These are phyloP conservation scores for Camptophora hylomeconis DNA, from an alignment of 2,329 filamentous ascomycete genomes.

Conservation along the genomic window DNA sequence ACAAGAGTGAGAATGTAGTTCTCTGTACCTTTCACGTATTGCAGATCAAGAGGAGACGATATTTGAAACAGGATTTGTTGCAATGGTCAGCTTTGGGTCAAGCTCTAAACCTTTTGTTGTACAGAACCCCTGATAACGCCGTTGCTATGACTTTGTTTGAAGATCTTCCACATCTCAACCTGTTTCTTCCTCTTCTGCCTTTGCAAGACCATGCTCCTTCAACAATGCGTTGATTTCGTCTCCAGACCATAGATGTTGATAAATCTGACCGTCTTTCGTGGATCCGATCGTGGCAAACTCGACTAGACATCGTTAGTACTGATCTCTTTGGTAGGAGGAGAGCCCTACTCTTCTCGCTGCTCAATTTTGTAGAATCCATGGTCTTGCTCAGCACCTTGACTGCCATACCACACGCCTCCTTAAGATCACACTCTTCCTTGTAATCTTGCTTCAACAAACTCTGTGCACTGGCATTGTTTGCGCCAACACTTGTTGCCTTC, in stretches of 20 bases:
- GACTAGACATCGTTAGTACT: conserved; percentile 42
- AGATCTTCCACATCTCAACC: conserved; percentile 19
- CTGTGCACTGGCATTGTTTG: conserved; percentile 95
- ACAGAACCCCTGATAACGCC: conserved; percentile 26
- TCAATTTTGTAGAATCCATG: conserved; percentile 98
- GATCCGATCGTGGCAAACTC: conserved; percentile 97
- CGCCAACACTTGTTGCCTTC: conserved; percentile 96
- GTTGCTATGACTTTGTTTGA: conserved; percentile 19
- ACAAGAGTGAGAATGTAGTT: too few relatives aligned
- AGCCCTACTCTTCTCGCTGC: conserved; percentile 90
- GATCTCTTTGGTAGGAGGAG: conserved; percentile 7
- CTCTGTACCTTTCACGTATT: too few relatives aligned
- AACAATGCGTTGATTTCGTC: conserved; percentile 91
- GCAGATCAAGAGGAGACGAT: too few relatives aligned
- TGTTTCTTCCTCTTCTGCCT: conserved; percentile 60
- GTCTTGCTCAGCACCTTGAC: conserved; percentile 99
- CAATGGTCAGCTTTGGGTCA: too few relatives aligned
- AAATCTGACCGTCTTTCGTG: conserved; percentile 90
- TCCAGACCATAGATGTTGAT: conserved; percentile 92
- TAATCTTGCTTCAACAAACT: conserved; percentile 98
- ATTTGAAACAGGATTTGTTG: too few relatives aligned
- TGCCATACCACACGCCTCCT: conserved; percentile 92
- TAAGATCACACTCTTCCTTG: conserved; percentile 91
- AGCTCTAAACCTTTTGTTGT: too few relatives aligned
- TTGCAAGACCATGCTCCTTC: conserved; percentile 90